Evolutionary conservation across 2,329 filamentous ascomycete genomes (phyloP), one percentile per base, ranked within the genome.

Genomic region (Sporothrix schenckii): DNA sequence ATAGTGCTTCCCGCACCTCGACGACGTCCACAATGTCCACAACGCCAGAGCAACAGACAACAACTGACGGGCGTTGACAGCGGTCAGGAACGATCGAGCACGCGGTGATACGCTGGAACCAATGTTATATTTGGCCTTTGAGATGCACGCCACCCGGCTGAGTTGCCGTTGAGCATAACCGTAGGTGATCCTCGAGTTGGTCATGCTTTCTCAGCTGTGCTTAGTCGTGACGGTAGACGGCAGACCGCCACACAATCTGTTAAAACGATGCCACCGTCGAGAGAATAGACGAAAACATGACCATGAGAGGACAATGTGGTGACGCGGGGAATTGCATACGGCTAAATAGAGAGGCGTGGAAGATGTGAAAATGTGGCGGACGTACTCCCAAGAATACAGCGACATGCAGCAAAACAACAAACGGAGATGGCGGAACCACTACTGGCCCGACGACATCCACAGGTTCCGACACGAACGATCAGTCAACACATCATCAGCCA

Each of bases 271-370:
- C 27, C 58, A 27, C 58, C 21, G 39, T 63, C 39, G n/a, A 27
- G n/a, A 11, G 39, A 39, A 39, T 27, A 7, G 21, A 16, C 16
- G 13, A 19, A n/a, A 13, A 63, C 39, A 16, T 39, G 41, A 13
- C 19, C 19, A 7, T 47, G 24, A 27, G 41, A 34, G 13, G 58
- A 21, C 39, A 21, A 19, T 3, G 58, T 14, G 41, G 16, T 4
- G n/a, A 47, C 16, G 58, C 21, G 58, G 39, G 21, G n/a, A 63
- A n/a, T 47, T 63, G 39, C 39, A 63, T 63, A 63, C 58, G 58
- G 58, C 58, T 63, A 47, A 63, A 44, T 27, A 9, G 24, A 13
- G 58, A 47, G 13, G 39, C 6, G 53, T 50, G 14, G 34, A 34
- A 1, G 34, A 34, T 1, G 34, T 34, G 34, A 34, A 34, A 34